Conservation (phyloP, 2,329 filamentous ascomycete genomes). For the Gnomoniopsis sp. region DNA sequence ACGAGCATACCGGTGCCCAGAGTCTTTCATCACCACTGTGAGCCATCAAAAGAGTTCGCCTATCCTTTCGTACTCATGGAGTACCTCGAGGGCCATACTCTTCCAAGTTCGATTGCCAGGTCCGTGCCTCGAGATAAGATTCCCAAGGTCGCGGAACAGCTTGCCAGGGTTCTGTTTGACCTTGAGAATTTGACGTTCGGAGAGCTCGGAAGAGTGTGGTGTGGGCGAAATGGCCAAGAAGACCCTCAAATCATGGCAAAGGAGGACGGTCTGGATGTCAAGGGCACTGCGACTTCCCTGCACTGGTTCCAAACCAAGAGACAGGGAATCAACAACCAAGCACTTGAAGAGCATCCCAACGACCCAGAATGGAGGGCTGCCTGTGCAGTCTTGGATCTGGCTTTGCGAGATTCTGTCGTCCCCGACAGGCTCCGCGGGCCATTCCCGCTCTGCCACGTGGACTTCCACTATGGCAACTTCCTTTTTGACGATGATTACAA, state of each 20-base stretch:
- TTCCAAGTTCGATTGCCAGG: neutral
- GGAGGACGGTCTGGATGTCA: neutral
- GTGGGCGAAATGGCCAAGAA: neutral
- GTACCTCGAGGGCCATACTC: neutral
- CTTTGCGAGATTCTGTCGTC: neutral
- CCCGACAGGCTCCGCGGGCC: conserved; percentile 24
- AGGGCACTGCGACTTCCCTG: neutral
- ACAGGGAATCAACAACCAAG: neutral
- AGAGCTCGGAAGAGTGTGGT: neutral
- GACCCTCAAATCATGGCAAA: neutral
- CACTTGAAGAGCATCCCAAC: neutral
- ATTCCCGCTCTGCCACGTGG: conserved; percentile 33
- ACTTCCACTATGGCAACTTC: conserved; percentile 36
- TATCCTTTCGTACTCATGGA: neutral
- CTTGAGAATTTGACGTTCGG: neutral
- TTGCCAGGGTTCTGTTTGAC: neutral
- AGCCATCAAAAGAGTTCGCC: neutral
- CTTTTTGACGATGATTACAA: conserved; percentile 40
- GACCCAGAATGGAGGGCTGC: neutral
- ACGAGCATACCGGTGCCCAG: neutral
- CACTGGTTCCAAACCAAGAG: neutral
- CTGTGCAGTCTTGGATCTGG: neutral
- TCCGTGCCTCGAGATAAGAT: neutral
- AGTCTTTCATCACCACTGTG: neutral
- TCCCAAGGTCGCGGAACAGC: neutral